Base-by-base conservation (phyloP, 2,329 filamentous ascomycete genomes). In the Chrysoporthe deuterocubensis region DNA sequence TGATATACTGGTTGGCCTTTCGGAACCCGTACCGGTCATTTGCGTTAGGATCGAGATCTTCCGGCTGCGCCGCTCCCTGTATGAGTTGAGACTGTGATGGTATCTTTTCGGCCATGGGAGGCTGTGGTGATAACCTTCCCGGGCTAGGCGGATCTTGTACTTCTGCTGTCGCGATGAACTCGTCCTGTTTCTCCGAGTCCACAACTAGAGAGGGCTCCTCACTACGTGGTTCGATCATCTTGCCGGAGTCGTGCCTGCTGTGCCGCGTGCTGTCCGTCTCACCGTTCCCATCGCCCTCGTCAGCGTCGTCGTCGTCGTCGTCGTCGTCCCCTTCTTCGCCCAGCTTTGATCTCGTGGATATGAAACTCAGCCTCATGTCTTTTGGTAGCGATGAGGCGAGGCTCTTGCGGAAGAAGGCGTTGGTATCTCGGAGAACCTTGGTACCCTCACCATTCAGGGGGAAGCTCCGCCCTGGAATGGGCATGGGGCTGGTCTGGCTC, bases 21-120 rank as follows among this genome's bases (percentile, higher is more conserved):
- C 93, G 92, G 81, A 98, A 98, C 3, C 95, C 95, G 75, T 97
- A 97, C 18, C 92, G 87, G 77, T 97, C 94, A 65, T 94, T 89
- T 21, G 78, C 76, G 16, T 78, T 78, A 5, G 85, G 82, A 34
- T 86, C 68, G 16, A 70, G 63, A 18, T 69, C 84, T 68, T 87
- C 82, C 3, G 81, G 77, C 16, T 82, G 79, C 1, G 77, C 77
- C 42, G 76, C 71, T 40, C 75, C 75, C 48, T 58, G 71, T 61
- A 66, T 71, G 46, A 70, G 76, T 67, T 69, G 70, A n/a, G 68
- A 67, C 26, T 37, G 67, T 14, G 52, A n/a, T 13, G 37, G 40
- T 43, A 52, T 61, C 48, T 57, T 64, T 32, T 62, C 60, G 8
- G 63, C 32, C 26, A 26, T 40, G n/a, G 64, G 52, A 46, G 68